These are phyloP conservation scores for Suhomyces wounanorum DNA, from an alignment of 1,139 yeast genomes.

Conservation along the genomic window DNA sequence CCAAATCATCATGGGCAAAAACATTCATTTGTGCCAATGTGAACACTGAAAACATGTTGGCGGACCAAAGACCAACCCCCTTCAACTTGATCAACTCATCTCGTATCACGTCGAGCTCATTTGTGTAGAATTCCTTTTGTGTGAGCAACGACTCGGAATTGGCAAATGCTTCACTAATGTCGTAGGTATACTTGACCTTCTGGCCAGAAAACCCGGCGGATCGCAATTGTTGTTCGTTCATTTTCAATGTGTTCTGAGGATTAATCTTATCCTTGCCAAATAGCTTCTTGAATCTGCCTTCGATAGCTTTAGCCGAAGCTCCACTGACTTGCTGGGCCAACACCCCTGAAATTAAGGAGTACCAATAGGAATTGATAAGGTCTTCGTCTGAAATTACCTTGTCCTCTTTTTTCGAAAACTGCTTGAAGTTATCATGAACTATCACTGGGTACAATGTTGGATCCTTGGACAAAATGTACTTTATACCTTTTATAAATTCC, in stretches of 20 bases:
- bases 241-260: slow-evolving; percentile 48
- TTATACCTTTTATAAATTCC: slow-evolving; percentile 45
- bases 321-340: slow-evolving; percentile 88
- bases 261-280: slow-evolving; percentile 50
- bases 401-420: slow-evolving; percentile 21
- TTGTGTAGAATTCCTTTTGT: slow-evolving; percentile 26
- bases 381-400: slow-evolving; percentile 14
- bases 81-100: slow-evolving; percentile 60
- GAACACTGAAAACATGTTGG: slow-evolving; percentile 81
- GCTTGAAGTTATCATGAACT: slow-evolving; percentile 33
- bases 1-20: slow-evolving; percentile 79
- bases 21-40: slow-evolving; percentile 67
- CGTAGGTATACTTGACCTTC: slow-evolving; percentile 65
- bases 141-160: slow-evolving; percentile 41
- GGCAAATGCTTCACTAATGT: slow-evolving; percentile 60
- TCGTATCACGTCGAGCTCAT: slow-evolving; percentile 50
- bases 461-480: slow-evolving; percentile 43
- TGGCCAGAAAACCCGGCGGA: slow-evolving; percentile 70
- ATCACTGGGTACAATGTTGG: slow-evolving; percentile 42
- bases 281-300: slow-evolving; percentile 42
- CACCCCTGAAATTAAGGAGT: slow-evolving; percentile 44
- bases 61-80: slow-evolving; percentile 91
- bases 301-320: slow-evolving; percentile 72
- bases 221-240: slow-evolving; percentile 51
- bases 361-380: slow-evolving; percentile 35